Percentiles rank a stretch among this genome's conserved stretches.
Conservation (phyloP, 1,284 basidiomycete species). For the Boletus nobilissimus region DNA sequence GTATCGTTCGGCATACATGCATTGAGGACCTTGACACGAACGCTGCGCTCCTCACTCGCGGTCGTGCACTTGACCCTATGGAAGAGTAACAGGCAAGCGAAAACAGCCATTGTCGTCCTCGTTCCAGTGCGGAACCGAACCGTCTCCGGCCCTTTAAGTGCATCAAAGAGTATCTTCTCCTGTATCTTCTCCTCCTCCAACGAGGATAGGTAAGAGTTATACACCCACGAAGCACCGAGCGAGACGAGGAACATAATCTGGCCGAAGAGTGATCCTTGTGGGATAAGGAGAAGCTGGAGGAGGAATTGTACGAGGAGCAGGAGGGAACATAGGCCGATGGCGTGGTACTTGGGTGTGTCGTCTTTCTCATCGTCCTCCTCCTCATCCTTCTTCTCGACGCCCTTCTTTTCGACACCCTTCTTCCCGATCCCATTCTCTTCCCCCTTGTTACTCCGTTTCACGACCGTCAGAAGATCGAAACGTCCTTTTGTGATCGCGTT, state of each 20-base stretch:
- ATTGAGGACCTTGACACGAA: slow-evolving; percentile 14
- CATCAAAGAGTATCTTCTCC: background rate
- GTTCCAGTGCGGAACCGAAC: background rate
- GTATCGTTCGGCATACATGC: slow-evolving; percentile 35
- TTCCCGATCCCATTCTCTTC: background rate
- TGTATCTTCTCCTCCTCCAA: slow-evolving; percentile 40
- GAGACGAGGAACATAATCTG: slow-evolving; percentile 44
- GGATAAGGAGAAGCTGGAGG: slow-evolving; percentile 43
- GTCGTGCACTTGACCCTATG: slow-evolving; percentile 8
- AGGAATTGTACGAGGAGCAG: slow-evolving; percentile 34
- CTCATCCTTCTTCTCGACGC: no score
- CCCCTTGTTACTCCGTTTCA: background rate
- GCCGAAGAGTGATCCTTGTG: slow-evolving; percentile 42
- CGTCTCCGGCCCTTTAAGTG: background rate
- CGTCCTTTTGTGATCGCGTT: slow-evolving; percentile 42
- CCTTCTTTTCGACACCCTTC: background rate
- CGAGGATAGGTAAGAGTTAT: slow-evolving; percentile 43
- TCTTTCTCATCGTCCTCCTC: background rate
- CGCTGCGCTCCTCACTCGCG: background rate
- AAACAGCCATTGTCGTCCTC: slow-evolving; percentile 20
- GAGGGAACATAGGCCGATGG: slow-evolving; percentile 32
- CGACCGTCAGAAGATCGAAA: slow-evolving; percentile 30
- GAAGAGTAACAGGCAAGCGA: slow-evolving; percentile 33
- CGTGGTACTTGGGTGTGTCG: slow-evolving; percentile 8
- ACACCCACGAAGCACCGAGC: slow-evolving; percentile 42